Evolutionary conservation across 139 green algal genomes (phyloP).

Genomic region (Pseudopediastrum boryanum): DNA sequence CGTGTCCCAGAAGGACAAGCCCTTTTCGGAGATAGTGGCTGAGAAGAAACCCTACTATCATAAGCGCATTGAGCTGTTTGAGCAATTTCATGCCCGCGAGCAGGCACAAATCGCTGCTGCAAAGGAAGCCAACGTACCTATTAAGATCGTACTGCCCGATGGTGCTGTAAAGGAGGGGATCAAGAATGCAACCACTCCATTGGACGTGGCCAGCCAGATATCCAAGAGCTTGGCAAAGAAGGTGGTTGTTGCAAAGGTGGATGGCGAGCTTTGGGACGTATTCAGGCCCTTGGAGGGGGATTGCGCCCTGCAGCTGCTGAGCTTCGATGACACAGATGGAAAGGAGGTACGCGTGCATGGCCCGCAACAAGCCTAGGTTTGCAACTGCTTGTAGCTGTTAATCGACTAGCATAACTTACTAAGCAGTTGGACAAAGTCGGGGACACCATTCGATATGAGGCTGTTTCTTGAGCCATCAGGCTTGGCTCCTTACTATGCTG

Average conservation of each 20-base stretch:
- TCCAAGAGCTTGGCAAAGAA: conserved; percentile 92
- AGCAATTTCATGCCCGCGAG: conserved; percentile 74
- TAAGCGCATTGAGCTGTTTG: conserved; percentile 90
- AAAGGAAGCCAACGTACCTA: conserved; percentile 55
- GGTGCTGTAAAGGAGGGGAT: conserved; percentile 72
- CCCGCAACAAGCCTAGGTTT: too few relatives aligned
- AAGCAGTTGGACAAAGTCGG: too few relatives aligned
- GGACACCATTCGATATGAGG: too few relatives aligned
- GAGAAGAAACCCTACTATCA: conserved; percentile 73
- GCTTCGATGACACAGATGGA: conserved; percentile 88
- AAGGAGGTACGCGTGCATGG: conserved; percentile 71
- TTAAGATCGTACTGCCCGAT: conserved; percentile 91
- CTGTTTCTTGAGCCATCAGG: conserved; percentile 6
- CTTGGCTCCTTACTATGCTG: background rate
- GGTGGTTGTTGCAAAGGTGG: conserved; percentile 84
- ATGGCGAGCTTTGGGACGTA: conserved; percentile 90
- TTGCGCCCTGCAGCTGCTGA: conserved; percentile 86
- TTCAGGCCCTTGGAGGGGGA: conserved; percentile 85
- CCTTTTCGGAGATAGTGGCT: conserved; percentile 4
- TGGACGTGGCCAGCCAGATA: conserved; percentile 92
- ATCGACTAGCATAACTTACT: too few relatives aligned
- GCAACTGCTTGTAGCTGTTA: too few relatives aligned
- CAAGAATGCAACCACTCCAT: conserved; percentile 85
- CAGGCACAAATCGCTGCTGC: conserved; percentile 55
- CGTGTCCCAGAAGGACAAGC: background rate